Evolutionary conservation across 768 basidiomycete genomes (phyloP), one percentile per base, ranked within the genome.

Genomic region (Arthromyces matolae): DNA sequence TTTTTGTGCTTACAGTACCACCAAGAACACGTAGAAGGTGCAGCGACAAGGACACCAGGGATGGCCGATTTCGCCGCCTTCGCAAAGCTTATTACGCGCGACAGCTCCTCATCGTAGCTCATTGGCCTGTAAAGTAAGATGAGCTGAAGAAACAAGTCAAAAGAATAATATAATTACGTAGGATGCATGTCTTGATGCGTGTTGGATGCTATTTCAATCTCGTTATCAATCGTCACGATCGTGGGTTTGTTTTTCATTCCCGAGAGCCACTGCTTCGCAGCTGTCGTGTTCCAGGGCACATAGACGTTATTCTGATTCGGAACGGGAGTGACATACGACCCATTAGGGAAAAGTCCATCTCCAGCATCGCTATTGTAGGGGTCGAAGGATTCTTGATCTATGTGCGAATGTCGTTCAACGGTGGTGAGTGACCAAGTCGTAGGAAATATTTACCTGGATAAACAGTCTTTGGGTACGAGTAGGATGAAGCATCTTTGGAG

Each of bases 111-210:
- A 51, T 79, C 78, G 50, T 77, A 80, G 18, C 65, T 62, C 45
- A 80, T 66, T 1, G 68, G 69, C 5, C 73, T 76, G 32, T 10
- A 41, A 40, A 16, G n/a, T n/a, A 14, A n/a, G 39, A 25, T 51
- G 28, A 45, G 48, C 5, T 9, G 29, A 22, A 3, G 25, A 32
- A 32, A 25, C 7, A 27, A 12, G 9, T 16, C 41, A 18, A 40
- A 43, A 28, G 19, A 43, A 19, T 5, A 16, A 8, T 5, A 16
- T 18, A 45, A 6, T 31, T 59, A 74, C 73, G 50, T 53, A 2
- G 78, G 77, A 55, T 80, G 78, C 76, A 80, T 80, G 51, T 80
- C 78, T 58, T 76, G 73, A 55, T 80, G 78, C 14, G 78, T 80
- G 51, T 56, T 73, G 42, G 63, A 62, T 12, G 78, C 74, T 44